Conservation (phyloP, 352 stramenopile genomes). For the Blastocystis sp. region DNA sequence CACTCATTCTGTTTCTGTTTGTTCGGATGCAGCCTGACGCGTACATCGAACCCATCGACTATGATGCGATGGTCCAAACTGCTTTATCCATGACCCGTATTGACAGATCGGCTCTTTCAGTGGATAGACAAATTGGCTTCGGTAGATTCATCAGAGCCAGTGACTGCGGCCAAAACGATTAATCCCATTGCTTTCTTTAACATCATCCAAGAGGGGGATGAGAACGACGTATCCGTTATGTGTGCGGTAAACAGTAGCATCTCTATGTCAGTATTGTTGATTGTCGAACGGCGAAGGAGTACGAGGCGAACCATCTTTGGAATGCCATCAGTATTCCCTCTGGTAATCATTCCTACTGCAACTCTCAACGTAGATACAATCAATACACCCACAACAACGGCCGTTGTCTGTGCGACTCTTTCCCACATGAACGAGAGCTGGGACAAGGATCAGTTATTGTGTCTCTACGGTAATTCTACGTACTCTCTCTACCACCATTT, state of each 20-base stretch:
- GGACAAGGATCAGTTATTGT: neutral
- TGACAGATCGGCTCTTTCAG: too few relatives aligned
- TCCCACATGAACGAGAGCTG: neutral
- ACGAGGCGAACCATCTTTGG: neutral
- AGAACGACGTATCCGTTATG: neutral
- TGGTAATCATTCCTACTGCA: neutral
- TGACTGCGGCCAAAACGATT: neutral
- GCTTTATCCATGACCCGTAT: neutral
- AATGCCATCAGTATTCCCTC: neutral
- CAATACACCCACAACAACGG: neutral
- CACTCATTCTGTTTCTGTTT: neutral
- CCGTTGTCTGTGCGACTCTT: neutral
- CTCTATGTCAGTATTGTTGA: neutral
- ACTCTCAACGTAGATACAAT: neutral
- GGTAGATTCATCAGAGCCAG: too few relatives aligned
- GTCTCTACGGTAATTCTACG: neutral
- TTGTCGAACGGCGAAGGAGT: neutral
- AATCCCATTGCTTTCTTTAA: neutral
- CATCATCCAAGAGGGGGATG: neutral
- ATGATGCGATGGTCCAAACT: neutral
- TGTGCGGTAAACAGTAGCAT: neutral
- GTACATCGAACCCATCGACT: neutral
- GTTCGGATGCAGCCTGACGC: neutral
- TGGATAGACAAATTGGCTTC: too few relatives aligned
- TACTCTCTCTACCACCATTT: neutral